These are phyloP conservation scores for Vanderwaltozyma yarrowii DNA, from an alignment of 805 yeast species.

Conservation along the genomic window DNA sequence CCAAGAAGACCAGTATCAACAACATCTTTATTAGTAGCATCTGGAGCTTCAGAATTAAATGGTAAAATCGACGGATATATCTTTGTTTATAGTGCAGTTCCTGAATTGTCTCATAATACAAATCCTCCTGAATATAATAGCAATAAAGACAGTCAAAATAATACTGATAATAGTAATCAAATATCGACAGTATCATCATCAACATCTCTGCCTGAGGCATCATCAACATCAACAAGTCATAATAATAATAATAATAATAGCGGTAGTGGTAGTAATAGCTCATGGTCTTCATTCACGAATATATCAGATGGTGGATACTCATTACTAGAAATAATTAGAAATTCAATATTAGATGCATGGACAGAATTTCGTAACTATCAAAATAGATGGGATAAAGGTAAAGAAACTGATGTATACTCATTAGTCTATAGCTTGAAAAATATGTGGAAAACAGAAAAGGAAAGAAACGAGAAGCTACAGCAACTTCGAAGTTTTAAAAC, in stretches of 20 bases:
- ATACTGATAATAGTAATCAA: conserved; percentile 1
- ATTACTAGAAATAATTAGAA: conserved; percentile 36
- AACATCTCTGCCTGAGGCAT: neutral
- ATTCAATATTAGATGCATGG: conserved; percentile 65
- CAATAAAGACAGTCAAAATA: neutral
- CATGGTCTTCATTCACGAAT: conserved; percentile 5
- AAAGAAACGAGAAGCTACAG: conserved; percentile 23
- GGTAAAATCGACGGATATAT: conserved; percentile 70
- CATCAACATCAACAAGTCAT: too few relatives aligned
- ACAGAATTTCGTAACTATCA: conserved; percentile 48
- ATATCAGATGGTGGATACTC: conserved; percentile 21
- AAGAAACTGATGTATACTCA: conserved; percentile 59
- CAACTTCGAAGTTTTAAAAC: conserved; percentile 25
- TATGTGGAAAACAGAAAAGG: conserved; percentile 40
- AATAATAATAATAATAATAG: too few relatives aligned
- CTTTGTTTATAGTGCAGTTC: conserved; percentile 59
- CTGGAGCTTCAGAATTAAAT: conserved; percentile 70
- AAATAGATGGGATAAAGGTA: conserved; percentile 48
- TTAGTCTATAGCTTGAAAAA: conserved; percentile 46
- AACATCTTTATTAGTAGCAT: conserved; percentile 60
- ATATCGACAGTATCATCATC: too few relatives aligned
- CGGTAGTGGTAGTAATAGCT: too few relatives aligned
- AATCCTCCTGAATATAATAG: conserved; percentile 37
- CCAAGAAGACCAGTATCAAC: conserved; percentile 54
- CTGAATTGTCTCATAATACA: conserved; percentile 32